A percentile compares a stretch with the other conserved stretches of the same genome.
Conservation (phyloP, 2,329 filamentous ascomycete species). For the Macroventuria anomochaeta region DNA sequence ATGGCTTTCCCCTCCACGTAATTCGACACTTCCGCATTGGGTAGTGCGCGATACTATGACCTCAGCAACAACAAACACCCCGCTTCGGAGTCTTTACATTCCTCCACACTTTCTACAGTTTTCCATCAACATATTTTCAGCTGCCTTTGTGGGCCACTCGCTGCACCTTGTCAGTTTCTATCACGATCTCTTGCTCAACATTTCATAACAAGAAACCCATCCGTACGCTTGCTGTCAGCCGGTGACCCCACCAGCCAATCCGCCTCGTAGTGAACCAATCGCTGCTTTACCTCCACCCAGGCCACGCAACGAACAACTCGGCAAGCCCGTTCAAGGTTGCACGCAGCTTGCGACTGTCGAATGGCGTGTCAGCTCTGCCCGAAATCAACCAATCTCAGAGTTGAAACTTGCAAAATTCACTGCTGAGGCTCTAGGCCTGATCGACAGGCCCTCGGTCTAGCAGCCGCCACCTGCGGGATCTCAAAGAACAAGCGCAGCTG, state of each 20-base stretch:
- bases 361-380: slow-evolving; percentile 1
- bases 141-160: not conserved
- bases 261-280: slow-evolving; percentile 6
- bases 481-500: slow-evolving; percentile 11
- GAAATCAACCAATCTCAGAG: slow-evolving; percentile 11
- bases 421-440: slow-evolving; percentile 17
- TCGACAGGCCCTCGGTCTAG: slow-evolving; percentile 12
- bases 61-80: slow-evolving; percentile 6
- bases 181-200: slow-evolving; percentile 14
- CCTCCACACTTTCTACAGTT: not conserved
- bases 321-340: slow-evolving; percentile 11
- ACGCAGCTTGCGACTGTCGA: slow-evolving; percentile 3
- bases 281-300: not conserved
- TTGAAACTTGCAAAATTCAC: slow-evolving; percentile 1
- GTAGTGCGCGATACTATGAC: slow-evolving; percentile 15
- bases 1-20: not conserved
- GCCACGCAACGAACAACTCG: slow-evolving; percentile 4
- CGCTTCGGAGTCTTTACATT: not conserved
- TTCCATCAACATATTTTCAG: not conserved
- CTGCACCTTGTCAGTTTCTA: not conserved
- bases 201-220: not conserved
- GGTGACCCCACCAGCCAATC: slow-evolving; percentile 6
- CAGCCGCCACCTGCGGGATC: slow-evolving; percentile 19
- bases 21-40: slow-evolving; percentile 6
- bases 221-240: slow-evolving; percentile 11